Conservation (phyloP, 306 rosid species). For the Clitoria ternatea region DNA sequence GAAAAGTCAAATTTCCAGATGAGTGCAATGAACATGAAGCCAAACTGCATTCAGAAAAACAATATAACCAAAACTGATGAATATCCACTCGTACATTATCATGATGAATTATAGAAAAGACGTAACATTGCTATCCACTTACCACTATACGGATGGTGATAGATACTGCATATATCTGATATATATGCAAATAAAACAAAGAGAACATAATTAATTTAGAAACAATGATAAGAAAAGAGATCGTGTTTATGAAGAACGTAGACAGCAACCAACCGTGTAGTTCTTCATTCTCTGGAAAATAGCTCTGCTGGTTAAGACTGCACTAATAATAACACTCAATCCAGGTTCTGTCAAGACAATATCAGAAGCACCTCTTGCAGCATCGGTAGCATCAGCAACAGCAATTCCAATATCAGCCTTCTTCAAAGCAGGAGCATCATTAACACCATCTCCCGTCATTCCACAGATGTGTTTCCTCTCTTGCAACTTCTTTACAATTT, state of each 20-base stretch:
- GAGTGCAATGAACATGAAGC: slow-evolving; percentile 91
- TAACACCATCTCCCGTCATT: slow-evolving; percentile 99
- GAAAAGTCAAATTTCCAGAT: slow-evolving; percentile 98
- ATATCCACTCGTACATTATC: not conserved
- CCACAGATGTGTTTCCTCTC: slow-evolving; percentile 98
- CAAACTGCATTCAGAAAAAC: slow-evolving; percentile 61
- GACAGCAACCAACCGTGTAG: slow-evolving; percentile 67
- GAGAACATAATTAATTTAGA: not conserved
- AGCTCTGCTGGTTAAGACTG: slow-evolving; percentile 93
- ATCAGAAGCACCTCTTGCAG: slow-evolving; percentile 96
- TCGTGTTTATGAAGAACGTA: not conserved
- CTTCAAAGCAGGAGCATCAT: slow-evolving; percentile 98
- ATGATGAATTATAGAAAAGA: not conserved
- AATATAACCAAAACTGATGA: not conserved
- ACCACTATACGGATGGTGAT: slow-evolving; percentile 99
- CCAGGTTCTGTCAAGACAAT: slow-evolving; percentile 98
- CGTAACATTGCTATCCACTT: slow-evolving; percentile 28
- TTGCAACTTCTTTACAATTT: slow-evolving; percentile 93
- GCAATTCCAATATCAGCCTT: slow-evolving; percentile 99
- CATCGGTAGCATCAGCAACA: slow-evolving; percentile 98
- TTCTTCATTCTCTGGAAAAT: slow-evolving; percentile 99
- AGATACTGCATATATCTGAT: slow-evolving; percentile 96
- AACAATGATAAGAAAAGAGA: slow-evolving; percentile 1
- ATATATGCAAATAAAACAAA: slow-evolving; percentile 1
- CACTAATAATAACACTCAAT: slow-evolving; percentile 94